A percentile compares a stretch with the other conserved stretches of the same genome.
Conservation (phyloP, 495 filamentous ascomycete genomes). For the Aspergillus taichungensis region DNA sequence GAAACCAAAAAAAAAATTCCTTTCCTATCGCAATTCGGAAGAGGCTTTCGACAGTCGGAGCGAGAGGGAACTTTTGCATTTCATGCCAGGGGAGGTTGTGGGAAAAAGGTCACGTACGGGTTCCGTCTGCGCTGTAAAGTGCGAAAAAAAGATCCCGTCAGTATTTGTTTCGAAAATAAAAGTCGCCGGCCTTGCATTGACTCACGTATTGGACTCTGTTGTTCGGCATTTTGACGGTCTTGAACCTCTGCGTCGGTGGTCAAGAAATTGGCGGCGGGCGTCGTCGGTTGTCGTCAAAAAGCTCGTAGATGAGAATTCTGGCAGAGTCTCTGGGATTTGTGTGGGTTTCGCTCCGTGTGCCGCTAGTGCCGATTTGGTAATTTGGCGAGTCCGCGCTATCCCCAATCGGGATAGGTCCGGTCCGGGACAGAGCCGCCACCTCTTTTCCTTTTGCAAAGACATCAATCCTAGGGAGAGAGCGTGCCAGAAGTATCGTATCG, state of each 20-base stretch:
- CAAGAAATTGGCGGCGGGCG: constrained; percentile 37
- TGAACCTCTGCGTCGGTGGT: constrained; percentile 35
- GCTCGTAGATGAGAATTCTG: constrained; percentile 32
- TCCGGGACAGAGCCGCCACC: constrained; percentile 31
- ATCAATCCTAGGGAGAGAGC: constrained; percentile 17
- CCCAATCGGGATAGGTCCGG: constrained; percentile 20
- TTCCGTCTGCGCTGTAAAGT: constrained; percentile 67
- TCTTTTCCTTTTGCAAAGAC: constrained; percentile 16
- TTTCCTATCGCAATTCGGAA: constrained; percentile 2
- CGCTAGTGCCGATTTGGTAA: constrained; percentile 43
- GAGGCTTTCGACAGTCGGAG: constrained; percentile 6
- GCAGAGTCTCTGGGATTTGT: constrained; percentile 35
- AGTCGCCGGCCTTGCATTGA: constrained; percentile 6
- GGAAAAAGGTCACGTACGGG: constrained; percentile 58
- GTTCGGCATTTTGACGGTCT: constrained; percentile 55
- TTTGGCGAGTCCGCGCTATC: constrained; percentile 40
- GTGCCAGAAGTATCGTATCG: constrained; percentile 11
- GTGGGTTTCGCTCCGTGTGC: constrained; percentile 38
- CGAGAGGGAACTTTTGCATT: constrained; percentile 3
- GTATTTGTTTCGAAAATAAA: constrained; percentile 5
- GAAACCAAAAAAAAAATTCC: constrained; percentile 2
- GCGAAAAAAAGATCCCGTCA: constrained; percentile 13
- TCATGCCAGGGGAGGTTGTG: neutral
- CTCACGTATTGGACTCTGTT: constrained; percentile 70
- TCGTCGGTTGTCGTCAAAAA: constrained; percentile 52